Conservation (phyloP, 345 rosid species). For the Cardamine occulta region DNA sequence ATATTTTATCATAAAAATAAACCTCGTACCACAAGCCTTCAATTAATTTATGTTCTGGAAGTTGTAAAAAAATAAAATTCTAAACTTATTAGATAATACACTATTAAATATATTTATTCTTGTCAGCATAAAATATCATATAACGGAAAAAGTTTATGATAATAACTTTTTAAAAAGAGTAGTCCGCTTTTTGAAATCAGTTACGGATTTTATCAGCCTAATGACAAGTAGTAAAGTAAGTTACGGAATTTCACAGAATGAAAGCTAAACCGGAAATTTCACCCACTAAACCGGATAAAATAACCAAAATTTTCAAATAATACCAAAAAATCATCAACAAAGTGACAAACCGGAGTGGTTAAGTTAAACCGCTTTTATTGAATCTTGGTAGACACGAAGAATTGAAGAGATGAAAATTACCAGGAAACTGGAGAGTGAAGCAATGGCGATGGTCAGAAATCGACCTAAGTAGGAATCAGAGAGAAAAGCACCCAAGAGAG, state of each 20-base stretch:
- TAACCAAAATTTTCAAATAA: neutral
- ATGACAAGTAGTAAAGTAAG: slow-evolving; percentile 2
- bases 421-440: slow-evolving; percentile 64
- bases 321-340: neutral
- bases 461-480: slow-evolving; percentile 80
- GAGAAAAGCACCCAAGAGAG: slow-evolving; percentile 72
- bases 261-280: slow-evolving; percentile 9
- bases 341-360: slow-evolving; percentile 9
- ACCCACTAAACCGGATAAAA: slow-evolving; percentile 3
- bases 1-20: neutral
- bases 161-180: neutral
- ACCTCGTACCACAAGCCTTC: slow-evolving; percentile 40
- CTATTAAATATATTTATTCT: neutral
- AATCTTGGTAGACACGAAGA: neutral
- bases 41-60: neutral
- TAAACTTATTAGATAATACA: neutral
- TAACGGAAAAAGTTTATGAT: slow-evolving; percentile 26
- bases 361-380: slow-evolving; percentile 16
- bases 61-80: neutral
- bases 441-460: slow-evolving; percentile 66
- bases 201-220: slow-evolving; percentile 25
- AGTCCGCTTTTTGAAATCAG: slow-evolving; percentile 12
- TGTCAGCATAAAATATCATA: neutral
- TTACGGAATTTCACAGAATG: neutral
- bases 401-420: slow-evolving; percentile 42